Conservation (phyloP, 768 basidiomycete species). For the Melanogaster broomeanus region DNA sequence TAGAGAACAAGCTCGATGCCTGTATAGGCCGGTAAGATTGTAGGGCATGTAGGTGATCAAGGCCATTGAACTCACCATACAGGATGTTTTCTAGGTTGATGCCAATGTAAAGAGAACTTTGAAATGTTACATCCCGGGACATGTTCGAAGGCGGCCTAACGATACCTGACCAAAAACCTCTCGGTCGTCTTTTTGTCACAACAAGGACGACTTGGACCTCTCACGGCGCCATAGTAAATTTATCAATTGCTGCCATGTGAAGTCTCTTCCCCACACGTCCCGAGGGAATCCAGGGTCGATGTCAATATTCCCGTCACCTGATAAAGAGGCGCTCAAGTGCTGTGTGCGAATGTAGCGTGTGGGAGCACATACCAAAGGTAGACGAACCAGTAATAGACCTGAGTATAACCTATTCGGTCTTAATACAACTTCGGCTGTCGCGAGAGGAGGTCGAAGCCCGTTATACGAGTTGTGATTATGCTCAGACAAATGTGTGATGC, state of each 20-base stretch:
- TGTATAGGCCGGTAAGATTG: neutral
- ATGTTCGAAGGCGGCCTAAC: neutral
- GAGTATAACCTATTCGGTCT: too few relatives aligned
- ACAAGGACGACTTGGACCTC: neutral
- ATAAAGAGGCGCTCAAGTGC: neutral
- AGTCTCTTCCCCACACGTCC: neutral
- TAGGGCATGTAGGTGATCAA: too few relatives aligned
- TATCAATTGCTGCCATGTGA: neutral
- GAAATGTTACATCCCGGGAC: slow-evolving; percentile 9
- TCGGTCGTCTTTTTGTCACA: neutral
- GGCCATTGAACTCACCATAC: slow-evolving; percentile 16
- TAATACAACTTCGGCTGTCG: neutral
- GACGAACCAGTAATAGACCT: too few relatives aligned
- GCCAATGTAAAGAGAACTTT: slow-evolving; percentile 22
- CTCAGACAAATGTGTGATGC: too few relatives aligned
- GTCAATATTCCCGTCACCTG: neutral
- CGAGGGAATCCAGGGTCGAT: neutral
- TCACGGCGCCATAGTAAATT: neutral
- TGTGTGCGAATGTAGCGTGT: too few relatives aligned
- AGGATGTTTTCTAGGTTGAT: slow-evolving; percentile 26
- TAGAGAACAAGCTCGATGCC: slow-evolving; percentile 28
- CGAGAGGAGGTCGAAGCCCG: neutral
- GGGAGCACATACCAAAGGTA: too few relatives aligned
- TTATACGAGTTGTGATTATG: too few relatives aligned
- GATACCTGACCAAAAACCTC: neutral